phyloP scores from a whole-genome alignment of 331 rosid genomes.

The Spiraea crenata region DNA sequence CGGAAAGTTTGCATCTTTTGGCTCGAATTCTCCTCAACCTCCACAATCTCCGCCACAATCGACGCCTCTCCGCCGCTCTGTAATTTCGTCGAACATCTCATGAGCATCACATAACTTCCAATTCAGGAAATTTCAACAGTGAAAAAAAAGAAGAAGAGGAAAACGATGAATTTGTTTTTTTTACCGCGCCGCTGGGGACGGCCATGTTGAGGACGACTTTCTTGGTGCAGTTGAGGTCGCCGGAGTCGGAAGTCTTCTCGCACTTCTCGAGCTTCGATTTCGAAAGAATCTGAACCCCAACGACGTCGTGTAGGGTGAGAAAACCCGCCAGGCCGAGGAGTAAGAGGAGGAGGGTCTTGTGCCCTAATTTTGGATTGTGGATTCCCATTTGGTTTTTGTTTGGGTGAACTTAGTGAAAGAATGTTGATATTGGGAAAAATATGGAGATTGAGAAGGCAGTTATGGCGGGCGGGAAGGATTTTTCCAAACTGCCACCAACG shows the following conservation, averaged over 20 bases:
- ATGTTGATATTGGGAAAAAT: neutral
- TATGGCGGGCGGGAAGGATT: conserved; percentile 10
- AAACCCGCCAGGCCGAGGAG: conserved; percentile 24
- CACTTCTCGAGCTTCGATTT: conserved; percentile 89
- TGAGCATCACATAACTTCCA: neutral
- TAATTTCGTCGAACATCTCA: neutral
- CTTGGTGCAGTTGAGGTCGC: conserved; percentile 68
- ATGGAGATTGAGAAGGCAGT: neutral
- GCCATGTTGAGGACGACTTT: conserved; percentile 79
- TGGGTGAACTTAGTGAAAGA: neutral
- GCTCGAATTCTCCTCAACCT: conserved; percentile 81
- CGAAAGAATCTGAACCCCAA: conserved; percentile 73
- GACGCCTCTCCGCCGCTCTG: conserved; percentile 93
- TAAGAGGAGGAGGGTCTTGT: conserved; percentile 21
- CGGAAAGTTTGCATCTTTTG: conserved; percentile 77
- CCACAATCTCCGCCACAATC: conserved; percentile 82
- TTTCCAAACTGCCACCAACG: conserved; percentile 19
- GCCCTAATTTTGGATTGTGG: conserved; percentile 19
- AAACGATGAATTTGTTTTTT: neutral
- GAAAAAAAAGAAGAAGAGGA: neutral
- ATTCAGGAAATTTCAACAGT: neutral
- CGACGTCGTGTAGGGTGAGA: conserved; percentile 12
- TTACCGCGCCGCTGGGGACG: conserved; percentile 89
- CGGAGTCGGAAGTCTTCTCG: conserved; percentile 68
- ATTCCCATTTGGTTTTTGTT: neutral